Base-by-base conservation (phyloP, 2,329 filamentous ascomycete species). In the Grosmannia penicillata region DNA sequence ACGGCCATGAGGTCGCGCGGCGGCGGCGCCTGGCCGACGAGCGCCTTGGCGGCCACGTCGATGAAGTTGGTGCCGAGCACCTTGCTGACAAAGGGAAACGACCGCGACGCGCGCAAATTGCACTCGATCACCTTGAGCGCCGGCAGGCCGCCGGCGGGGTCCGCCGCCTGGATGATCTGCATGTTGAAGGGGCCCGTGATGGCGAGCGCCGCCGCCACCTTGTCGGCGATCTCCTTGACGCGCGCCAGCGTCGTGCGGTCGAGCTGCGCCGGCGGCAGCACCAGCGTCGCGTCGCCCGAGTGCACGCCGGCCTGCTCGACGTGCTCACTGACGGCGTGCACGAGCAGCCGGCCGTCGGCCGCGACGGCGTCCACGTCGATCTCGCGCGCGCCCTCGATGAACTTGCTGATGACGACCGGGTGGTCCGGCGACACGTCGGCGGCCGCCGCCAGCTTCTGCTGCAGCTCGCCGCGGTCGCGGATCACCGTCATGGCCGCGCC, bases 141-240 rank as follows among this genome's bases (percentile, higher is more conserved):
- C 25, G 82, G 75, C 53, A 80, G 72, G 40, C 78, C 19, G 35
- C 82, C 82, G 42, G 83, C 77, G 24, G 80, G 75, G 49, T 95
- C 89, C 56, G 95, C 95, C 56, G 96, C 86, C 66, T 96, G 96
- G 51, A 98, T 96, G 62, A 98, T 93, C 58, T 98, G 91, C 89
- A 98, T 96, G 72, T 98, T 98, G 76, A 96, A 98, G 42, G 91
- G 91, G 39, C 91, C 91, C 17, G 86, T 96, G 59, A 96, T 96
- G 54, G 73, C 86, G 85, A 89, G 95, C 34, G 91, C 91, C 63
- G 91, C 82, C 48, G 91, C 91, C 37, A 98, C 87, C 73, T 94
- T 96, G 60, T 87, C 63, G 14, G 91, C 89, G 51, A 98, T 96
- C 50, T 84, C 84, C 75, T 95, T 96, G 54, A 94, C 75, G 44